Conservation (phyloP, 1,284 basidiomycete species). For the Boletus holoroseus region DNA sequence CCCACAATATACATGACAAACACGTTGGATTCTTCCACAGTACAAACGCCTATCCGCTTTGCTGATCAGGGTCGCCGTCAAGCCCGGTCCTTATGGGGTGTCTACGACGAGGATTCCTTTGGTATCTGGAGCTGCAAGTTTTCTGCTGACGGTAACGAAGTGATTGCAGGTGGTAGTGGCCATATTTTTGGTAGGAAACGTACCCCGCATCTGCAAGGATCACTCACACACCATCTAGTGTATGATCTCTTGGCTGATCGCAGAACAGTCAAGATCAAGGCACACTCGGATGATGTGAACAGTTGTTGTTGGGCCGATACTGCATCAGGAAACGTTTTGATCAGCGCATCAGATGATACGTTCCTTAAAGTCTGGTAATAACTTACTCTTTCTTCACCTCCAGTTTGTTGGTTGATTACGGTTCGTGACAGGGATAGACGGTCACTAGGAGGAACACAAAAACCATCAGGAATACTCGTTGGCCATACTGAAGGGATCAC, state of each 20-base stretch:
- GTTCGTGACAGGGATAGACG: constrained; percentile 73
- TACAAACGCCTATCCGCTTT: constrained; percentile 74
- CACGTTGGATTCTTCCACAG: constrained; percentile 65
- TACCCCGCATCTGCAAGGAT: background rate
- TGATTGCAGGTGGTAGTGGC: constrained; percentile 71
- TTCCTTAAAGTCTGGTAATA: constrained; percentile 91
- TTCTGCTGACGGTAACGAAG: constrained; percentile 92
- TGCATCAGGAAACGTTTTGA: constrained; percentile 85
- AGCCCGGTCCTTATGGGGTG: constrained; percentile 32
- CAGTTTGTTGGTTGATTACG: background rate
- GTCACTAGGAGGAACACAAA: constrained; percentile 71
- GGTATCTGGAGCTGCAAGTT: constrained; percentile 93
- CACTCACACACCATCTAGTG: constrained; percentile 43
- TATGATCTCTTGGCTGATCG: constrained; percentile 84
- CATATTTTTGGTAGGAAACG: constrained; percentile 64
- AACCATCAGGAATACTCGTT: constrained; percentile 87
- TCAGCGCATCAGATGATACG: constrained; percentile 91
- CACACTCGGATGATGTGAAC: constrained; percentile 90
- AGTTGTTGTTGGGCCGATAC: constrained; percentile 95
- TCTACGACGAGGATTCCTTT: constrained; percentile 48
- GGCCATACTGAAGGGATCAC: constrained; percentile 96
- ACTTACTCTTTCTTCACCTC: background rate
- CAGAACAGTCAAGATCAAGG: constrained; percentile 77
- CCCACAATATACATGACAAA: constrained; percentile 83
- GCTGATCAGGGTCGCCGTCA: constrained; percentile 41